Conservation (phyloP, 371 early-diverging fungal genomes). For the Rhizopus microsporus region DNA sequence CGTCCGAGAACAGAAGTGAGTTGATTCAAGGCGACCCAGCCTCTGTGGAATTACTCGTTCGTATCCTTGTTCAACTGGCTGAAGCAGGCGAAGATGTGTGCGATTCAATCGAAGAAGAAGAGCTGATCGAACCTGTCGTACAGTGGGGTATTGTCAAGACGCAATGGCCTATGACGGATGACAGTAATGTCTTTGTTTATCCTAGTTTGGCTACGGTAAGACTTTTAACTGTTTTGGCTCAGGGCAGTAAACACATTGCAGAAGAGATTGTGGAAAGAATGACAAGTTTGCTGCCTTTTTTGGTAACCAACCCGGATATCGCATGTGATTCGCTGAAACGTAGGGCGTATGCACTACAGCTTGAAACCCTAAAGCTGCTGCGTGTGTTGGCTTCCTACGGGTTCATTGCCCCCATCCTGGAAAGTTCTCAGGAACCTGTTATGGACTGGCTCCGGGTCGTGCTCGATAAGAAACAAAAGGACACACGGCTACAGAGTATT, state of each 20-base stretch:
- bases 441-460: conserved; percentile 44
- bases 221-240: conserved; percentile 44
- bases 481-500: background rate
- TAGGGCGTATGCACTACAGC: conserved; percentile 47
- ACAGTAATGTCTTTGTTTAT: conserved; percentile 11
- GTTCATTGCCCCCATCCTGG: conserved; percentile 41
- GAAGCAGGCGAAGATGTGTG: conserved; percentile 47
- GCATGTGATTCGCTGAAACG: conserved; percentile 24
- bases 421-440: conserved; percentile 45
- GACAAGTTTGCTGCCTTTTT: conserved; percentile 38
- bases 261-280: conserved; percentile 42
- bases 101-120: conserved; percentile 47
- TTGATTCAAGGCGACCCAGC: conserved; percentile 37
- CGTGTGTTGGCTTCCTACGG: conserved; percentile 56
- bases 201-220: conserved; percentile 43
- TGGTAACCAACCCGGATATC: conserved; percentile 44
- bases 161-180: conserved; percentile 52
- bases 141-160: conserved; percentile 42
- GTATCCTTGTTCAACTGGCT: conserved; percentile 50
- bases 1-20: conserved; percentile 26
- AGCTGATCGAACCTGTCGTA: conserved; percentile 47
- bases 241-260: conserved; percentile 50
- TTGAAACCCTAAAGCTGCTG: conserved; percentile 48
- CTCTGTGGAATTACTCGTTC: conserved; percentile 46
- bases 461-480: conserved; percentile 9